Evolutionary conservation across 176 grass and related monocot species (phyloP), one percentile per base, ranked within the genome.

Genomic region (Musa schizocarpa): DNA sequence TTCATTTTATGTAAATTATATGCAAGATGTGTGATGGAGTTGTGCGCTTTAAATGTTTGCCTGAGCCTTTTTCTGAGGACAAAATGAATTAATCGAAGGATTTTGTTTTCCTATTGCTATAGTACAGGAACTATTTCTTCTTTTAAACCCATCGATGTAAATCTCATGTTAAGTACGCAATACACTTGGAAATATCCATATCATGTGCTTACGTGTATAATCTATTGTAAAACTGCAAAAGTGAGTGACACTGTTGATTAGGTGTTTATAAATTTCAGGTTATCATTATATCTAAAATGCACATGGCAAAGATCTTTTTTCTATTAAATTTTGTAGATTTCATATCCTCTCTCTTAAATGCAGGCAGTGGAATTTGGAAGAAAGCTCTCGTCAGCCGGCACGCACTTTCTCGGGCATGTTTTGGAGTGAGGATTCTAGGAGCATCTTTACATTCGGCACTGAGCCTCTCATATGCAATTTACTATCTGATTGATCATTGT

Each of bases 351-450:
- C 22, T 34, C 65, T 49, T n/a, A 9, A 19, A 34, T 54, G 24
- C 68, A 96, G 89, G 93, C 93, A 61, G 82, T 97, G 68, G 93
- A 92, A 63, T 97, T 97, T 83, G 93, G 83, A 76, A 90, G 83
- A 81, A 97, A 93, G 74, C 90, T 22, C 22, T 97, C 79, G 93
- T 82, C 76, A 85, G 72, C 77, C 79, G 86, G 76, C 77, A 22
- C 22, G 22, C 22, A 92, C 74, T 93, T 97, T 77, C 93, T 90
- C 74, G 79, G 12, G 53, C 93, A 92, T 86, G 81, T 97, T 84
- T 34, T 90, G 74, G 83, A 85, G 93, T 93, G 93, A 75, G 87
- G 57, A 80, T 81, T 64, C 81, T 59, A 29, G 76, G 69, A 80
- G 65, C 17, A 51, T 69, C 63, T 65, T 16, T 43, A 68, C 16